Percentiles rank a stretch among this genome's conserved stretches.
phyloP scores from a whole-genome alignment of 2,329 filamentous ascomycete genomes.

The Atkinsonella texensis region DNA sequence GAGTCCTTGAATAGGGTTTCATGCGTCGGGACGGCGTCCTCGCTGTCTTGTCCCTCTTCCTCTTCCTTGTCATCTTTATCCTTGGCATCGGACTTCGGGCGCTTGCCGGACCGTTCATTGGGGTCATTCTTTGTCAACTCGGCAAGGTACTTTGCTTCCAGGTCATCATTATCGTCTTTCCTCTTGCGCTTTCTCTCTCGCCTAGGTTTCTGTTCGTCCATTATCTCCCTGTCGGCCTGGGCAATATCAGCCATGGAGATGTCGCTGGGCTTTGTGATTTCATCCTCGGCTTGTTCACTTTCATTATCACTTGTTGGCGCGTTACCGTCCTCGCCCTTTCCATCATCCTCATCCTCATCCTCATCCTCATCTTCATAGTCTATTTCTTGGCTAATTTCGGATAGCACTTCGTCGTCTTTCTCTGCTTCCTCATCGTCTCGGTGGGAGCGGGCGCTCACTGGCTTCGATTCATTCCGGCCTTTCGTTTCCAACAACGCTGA shows the following conservation, averaged over 20 bases:
- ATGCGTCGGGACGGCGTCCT: conserved; percentile 37
- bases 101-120: conserved; percentile 43
- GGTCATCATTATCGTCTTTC: conserved; percentile 53
- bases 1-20: conserved; percentile 42
- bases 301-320: conserved; percentile 12
- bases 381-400: conserved; percentile 15
- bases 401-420: conserved; percentile 20
- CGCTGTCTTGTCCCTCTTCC: conserved; percentile 28
- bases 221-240: conserved; percentile 16
- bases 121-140: conserved; percentile 50
- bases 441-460: conserved; percentile 12
- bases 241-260: conserved; percentile 2
- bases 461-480: conserved; percentile 10
- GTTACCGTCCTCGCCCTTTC: conserved; percentile 18
- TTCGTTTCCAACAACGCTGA: conserved; percentile 24
- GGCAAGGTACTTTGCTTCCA: conserved; percentile 59
- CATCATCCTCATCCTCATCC: conserved; percentile 18
- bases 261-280: conserved; percentile 1
- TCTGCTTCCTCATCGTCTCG: conserved; percentile 15
- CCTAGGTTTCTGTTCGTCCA: conserved; percentile 25
- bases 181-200: conserved; percentile 53
- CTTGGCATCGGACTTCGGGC: conserved; percentile 30
- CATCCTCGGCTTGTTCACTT: conserved; percentile 13
- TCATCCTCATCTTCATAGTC: conserved; percentile 17
- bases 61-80: conserved; percentile 23